Evolutionary conservation across 192 early-diverging fungal species (phyloP).

Genomic region (Phlyctochytrium bullatum): DNA sequence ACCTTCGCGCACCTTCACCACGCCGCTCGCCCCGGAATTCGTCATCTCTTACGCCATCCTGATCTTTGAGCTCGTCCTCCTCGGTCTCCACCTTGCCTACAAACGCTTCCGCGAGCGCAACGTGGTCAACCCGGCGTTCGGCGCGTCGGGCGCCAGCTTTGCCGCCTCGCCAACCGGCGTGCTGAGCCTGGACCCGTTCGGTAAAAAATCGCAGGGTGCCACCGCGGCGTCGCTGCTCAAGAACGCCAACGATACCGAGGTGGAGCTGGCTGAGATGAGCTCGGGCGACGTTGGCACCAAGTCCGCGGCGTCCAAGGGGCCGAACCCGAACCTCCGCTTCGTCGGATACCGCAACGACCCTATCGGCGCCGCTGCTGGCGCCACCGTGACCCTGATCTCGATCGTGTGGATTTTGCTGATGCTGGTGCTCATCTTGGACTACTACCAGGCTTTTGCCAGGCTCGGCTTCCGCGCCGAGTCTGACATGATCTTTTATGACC

Average conservation of each 20-base stretch:
- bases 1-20: conserved; percentile 14
- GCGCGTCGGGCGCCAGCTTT: not conserved
- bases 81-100: conserved; percentile 18
- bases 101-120: conserved; percentile 18
- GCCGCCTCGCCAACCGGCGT: no score
- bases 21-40: conserved; percentile 27
- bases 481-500: conserved; percentile 54
- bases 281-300: not conserved
- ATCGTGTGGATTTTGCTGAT: conserved; percentile 67
- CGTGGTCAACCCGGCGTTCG: not conserved
- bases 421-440: conserved; percentile 68
- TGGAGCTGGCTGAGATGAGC: conserved; percentile 25
- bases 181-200: not conserved
- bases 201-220: not conserved
- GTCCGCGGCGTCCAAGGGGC: not conserved
- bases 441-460: conserved; percentile 62
- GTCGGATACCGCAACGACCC: conserved; percentile 61
- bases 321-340: conserved; percentile 36
- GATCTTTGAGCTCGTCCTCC: conserved; percentile 21
- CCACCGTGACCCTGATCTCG: conserved; percentile 48
- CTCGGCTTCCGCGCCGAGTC: conserved; percentile 40
- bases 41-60: conserved; percentile 24
- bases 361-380: conserved; percentile 51
- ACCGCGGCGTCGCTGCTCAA: not conserved
- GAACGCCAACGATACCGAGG: conserved; percentile 1